Evolutionary conservation across 306 rosid species (phyloP), one percentile per base, ranked within the genome.

Genomic region (Cyamopsis tetragonoloba): DNA sequence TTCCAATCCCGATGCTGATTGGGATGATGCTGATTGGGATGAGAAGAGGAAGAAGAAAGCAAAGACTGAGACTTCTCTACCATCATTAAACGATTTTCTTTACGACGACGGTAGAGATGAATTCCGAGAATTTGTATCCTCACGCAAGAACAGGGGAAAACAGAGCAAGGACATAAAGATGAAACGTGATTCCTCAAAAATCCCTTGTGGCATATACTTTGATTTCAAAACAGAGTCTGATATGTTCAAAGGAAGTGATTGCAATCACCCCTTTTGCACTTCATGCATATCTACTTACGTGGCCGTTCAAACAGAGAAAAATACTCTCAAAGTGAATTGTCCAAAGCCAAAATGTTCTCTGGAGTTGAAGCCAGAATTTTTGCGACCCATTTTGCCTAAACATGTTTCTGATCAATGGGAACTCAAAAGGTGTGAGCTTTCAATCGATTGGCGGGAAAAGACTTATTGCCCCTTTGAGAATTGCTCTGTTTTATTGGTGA

Each of bases 401-500:
- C 41, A 71, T 22, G 44, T 47, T 13, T 2, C 59, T 34, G 50
- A 0, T 71, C 7, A 11, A 23, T 71, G 76, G 68, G 68, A 47
- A 44, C 1, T 1, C 1, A 10, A 19, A 2, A 31, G 3, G 19
- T 57, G 31, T 0, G 67, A 58, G 38, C 20, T 68, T 44, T 43
- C 14, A 2, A 44, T 70, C 31, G 7, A 2, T n/a, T 17, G 1
- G 26, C 3, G 13, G 4, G 4, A 32, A 7, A 70, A 58, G 59
- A 18, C 1, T 22, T 58, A 70, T 14, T 70, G 75, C 41, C 75
- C 75, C 1, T 58, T 20, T 58, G 15, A 58, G 49, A 4, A 70
- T 22, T 70, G 75, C 32, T 70, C 67, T 20, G 18, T 57, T 44
- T 44, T 57, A 38, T 22, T 70, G 67, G 58, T 70, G 19, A n/a